phyloP scores from a whole-genome alignment of 2,329 filamentous ascomycete species.

The Beauveria sp. region DNA sequence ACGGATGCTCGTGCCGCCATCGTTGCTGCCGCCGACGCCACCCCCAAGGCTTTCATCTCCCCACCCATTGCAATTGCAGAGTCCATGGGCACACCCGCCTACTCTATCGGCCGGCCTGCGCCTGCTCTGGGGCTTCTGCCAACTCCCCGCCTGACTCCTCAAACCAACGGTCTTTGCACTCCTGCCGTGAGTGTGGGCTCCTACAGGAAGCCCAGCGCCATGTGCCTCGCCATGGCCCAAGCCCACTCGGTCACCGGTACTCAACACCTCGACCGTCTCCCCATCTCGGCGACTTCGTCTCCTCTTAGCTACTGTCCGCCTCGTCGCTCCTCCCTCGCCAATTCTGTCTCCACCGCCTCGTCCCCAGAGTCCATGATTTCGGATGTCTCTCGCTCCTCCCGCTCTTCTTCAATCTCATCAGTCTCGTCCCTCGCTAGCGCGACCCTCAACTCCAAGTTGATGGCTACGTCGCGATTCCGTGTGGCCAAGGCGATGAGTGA shows the following conservation, averaged over 20 bases:
- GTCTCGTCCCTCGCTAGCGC: constrained; percentile 53
- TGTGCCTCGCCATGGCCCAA: constrained; percentile 54
- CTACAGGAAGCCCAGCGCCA: constrained; percentile 44
- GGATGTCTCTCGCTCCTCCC: constrained; percentile 52
- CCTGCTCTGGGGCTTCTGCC: constrained; percentile 49
- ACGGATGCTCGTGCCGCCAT: constrained; percentile 29
- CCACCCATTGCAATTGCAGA: constrained; percentile 42
- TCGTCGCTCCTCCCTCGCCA: constrained; percentile 56
- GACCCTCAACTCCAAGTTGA: constrained; percentile 44
- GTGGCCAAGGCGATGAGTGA: constrained; percentile 51
- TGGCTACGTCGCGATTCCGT: constrained; percentile 57
- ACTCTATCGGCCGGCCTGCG: constrained; percentile 39
- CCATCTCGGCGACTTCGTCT: constrained; percentile 39
- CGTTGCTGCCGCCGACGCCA: constrained; percentile 26
- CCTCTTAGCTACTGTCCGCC: constrained; percentile 40
- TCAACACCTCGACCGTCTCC: constrained; percentile 48
- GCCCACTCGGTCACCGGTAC: constrained; percentile 36
- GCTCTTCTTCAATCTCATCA: constrained; percentile 58
- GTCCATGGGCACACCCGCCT: constrained; percentile 32
- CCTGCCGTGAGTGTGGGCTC: constrained; percentile 50
- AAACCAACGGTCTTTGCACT: constrained; percentile 48
- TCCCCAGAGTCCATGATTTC: constrained; percentile 63
- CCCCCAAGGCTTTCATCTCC: constrained; percentile 33
- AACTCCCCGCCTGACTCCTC: constrained; percentile 51
- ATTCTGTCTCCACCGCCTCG: constrained; percentile 54